Conservation (phyloP, 2,329 filamentous ascomycete genomes). For the Exophiala calicioides region DNA sequence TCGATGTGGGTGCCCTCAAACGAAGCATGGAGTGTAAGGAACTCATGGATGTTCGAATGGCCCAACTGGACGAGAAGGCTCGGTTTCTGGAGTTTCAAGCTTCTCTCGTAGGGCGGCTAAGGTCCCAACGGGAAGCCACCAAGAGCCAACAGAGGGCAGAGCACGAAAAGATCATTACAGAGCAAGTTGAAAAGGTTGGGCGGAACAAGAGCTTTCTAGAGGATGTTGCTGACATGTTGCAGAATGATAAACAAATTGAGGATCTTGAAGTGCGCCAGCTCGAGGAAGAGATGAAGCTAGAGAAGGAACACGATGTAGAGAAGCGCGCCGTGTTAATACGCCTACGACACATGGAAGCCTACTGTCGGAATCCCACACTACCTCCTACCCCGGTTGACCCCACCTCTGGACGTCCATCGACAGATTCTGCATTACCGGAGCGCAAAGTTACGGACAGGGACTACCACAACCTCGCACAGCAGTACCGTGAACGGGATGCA, state of each 20-base stretch:
- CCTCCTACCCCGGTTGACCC: constrained; percentile 35
- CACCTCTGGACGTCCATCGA: constrained; percentile 27
- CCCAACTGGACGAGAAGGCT: constrained; percentile 30
- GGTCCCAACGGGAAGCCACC: constrained; percentile 18
- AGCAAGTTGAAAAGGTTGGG: constrained; percentile 43
- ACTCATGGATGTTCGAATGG: constrained; percentile 24
- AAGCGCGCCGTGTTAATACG: constrained; percentile 46
- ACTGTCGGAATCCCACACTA: constrained; percentile 44
- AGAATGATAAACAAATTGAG: constrained; percentile 41
- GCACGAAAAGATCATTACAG: constrained; percentile 38
- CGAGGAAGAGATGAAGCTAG: constrained; percentile 46
- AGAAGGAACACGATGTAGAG: constrained; percentile 46
- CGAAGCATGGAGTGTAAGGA: constrained; percentile 28
- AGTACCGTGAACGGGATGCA: constrained; percentile 44
- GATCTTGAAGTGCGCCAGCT: constrained; percentile 48
- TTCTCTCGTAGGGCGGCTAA: constrained; percentile 22
- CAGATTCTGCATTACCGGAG: constrained; percentile 23
- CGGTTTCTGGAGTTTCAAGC: constrained; percentile 31
- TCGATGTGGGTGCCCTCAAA: constrained; percentile 25
- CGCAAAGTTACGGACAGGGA: constrained; percentile 45
- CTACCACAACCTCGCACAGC: constrained; percentile 46
- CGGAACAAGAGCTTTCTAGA: neutral
- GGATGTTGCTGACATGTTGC: constrained; percentile 10
- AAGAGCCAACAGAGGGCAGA: constrained; percentile 35
- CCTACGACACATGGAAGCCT: constrained; percentile 52